Evolutionary conservation across 257 asterid genomes (phyloP), one percentile per base, ranked within the genome.

Genomic region (Schizonepeta tenuifolia): DNA sequence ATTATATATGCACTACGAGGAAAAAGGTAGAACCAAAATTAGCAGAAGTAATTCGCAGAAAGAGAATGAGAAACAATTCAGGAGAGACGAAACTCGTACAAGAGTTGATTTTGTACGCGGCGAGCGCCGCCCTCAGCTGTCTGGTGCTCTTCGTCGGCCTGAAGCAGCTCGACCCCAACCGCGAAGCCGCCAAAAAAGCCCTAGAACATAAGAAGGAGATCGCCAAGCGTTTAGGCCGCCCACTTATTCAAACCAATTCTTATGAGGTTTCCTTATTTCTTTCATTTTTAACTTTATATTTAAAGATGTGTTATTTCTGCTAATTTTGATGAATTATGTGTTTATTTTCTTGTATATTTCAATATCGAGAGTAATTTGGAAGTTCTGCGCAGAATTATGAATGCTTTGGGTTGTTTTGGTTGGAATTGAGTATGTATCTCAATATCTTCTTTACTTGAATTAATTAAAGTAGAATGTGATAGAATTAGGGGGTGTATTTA

Each of bases 221-320:
- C 75, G 90, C 98, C 40, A 90, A 87, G 81, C 98, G 98, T 20
- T 87, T 93, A 65, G 98, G 98, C 44, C 88, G 98, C 6, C 97
- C 98, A 6, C 83, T 89, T 13, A 73, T 93, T 61, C 86, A 87
- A 4, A 90, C 98, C 55, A 90, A 87, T 68, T 61, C 93, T 11
- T 93, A 93, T 20, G 98, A 93, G 98, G 98, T 93, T 73, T 17
- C 6, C 18, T 53, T 54, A 14, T 20, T 12, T 26, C 0, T 1
- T 9, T 28, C 15, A 41, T 14, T 12, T 14, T 24, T 61, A 20
- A 14, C 0, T 7, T 22, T 10, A 6, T 22, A 13, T 20, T 7
- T 59, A 6, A 51, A 6, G 44, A 24, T 26, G 59, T 36, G 24
- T 26, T n/a, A 5, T 9, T 72, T 14, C 24, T 75, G 68, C 28